Evolutionary conservation across 2,329 filamentous ascomycete species (phyloP).

Genomic region (Botrytis squamosa): DNA sequence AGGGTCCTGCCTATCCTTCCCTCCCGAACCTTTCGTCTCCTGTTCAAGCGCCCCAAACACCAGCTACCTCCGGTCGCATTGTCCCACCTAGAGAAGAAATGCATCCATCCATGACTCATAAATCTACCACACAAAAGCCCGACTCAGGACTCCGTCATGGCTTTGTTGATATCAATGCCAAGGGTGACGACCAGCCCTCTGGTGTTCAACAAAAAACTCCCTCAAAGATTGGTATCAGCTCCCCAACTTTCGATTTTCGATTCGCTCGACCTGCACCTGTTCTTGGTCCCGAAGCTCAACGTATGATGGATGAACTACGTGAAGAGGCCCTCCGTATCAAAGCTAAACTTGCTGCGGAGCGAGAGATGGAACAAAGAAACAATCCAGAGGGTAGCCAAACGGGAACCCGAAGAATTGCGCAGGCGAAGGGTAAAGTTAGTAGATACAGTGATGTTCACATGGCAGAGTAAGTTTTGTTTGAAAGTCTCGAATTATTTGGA

Average conservation of each 20-base stretch:
- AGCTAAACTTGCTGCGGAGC: conserved; percentile 62
- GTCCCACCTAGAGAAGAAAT: conserved; percentile 78
- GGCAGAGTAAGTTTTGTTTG: conserved; percentile 50
- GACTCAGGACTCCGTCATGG: conserved; percentile 81
- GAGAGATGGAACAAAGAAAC: conserved; percentile 51
- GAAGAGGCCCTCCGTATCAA: conserved; percentile 72
- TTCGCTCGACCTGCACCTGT: conserved; percentile 54
- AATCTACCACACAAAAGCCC: conserved; percentile 69
- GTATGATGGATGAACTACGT: conserved; percentile 65
- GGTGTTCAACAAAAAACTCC: conserved; percentile 58
- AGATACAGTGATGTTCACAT: conserved; percentile 85
- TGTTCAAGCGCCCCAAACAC: conserved; percentile 48
- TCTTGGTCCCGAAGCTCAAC: conserved; percentile 60
- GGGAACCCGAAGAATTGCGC: conserved; percentile 69
- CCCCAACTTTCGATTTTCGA: conserved; percentile 65
- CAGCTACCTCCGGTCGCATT: conserved; percentile 61
- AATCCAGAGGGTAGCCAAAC: conserved; percentile 45
- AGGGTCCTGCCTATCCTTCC: conserved; percentile 29
- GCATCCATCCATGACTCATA: conserved; percentile 83
- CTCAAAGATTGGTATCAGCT: conserved; percentile 55
- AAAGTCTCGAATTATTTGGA: not conserved
- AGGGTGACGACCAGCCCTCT: conserved; percentile 43
- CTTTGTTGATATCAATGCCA: conserved; percentile 65
- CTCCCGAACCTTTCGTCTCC: conserved; percentile 33
- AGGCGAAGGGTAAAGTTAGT: conserved; percentile 72